Conservation (phyloP, 345 rosid species). For the Moricandia arvensis region DNA sequence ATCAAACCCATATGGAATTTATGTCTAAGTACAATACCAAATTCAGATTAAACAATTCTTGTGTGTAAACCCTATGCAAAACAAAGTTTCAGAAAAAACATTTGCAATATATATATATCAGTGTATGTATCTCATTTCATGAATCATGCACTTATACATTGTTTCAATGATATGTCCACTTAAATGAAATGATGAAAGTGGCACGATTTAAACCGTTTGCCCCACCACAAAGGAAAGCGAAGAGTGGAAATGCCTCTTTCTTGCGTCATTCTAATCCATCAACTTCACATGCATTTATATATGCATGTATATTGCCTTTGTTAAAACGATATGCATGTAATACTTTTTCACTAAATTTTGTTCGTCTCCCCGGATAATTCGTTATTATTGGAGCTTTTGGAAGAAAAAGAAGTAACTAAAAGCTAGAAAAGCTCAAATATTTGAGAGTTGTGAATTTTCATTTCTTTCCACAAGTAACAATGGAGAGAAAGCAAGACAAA, state of each 20-base stretch:
- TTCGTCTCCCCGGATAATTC: too few relatives aligned
- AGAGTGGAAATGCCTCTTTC: not conserved
- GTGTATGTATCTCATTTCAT: not conserved
- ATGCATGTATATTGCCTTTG: not conserved
- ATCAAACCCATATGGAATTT: too few relatives aligned
- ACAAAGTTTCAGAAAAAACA: too few relatives aligned
- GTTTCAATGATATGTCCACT: conserved; percentile 13
- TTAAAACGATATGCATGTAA: not conserved
- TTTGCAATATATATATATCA: not conserved
- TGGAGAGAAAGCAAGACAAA: not conserved
- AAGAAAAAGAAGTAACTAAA: not conserved
- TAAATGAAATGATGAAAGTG: conserved; percentile 6
- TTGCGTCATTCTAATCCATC: not conserved
- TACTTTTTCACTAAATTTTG: not conserved
- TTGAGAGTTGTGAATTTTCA: too few relatives aligned
- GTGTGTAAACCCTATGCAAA: too few relatives aligned
- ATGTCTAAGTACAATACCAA: too few relatives aligned
- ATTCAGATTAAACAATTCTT: too few relatives aligned
- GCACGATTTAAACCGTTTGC: not conserved
- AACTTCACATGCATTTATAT: conserved; percentile 1
- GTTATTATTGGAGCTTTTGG: not conserved
- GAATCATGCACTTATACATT: not conserved
- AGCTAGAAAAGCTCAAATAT: too few relatives aligned
- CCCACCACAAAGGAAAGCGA: conserved; percentile 8
- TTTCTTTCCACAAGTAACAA: too few relatives aligned